A percentile compares a stretch with the other conserved stretches of the same genome.
Conservation (phyloP, 306 rosid genomes). For the Oxytropis ochrocephala region DNA sequence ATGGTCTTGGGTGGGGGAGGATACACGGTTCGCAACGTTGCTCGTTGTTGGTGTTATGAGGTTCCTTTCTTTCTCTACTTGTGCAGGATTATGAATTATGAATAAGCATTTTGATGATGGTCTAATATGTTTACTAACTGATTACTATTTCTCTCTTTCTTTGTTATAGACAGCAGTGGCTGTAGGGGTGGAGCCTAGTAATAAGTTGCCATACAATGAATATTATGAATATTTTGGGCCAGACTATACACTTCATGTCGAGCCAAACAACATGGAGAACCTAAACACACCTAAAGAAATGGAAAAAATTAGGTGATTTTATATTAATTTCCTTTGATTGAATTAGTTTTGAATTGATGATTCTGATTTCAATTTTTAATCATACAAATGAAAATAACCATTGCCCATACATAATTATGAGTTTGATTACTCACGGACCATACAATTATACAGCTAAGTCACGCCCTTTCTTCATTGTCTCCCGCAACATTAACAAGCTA, state of each 20-base stretch:
- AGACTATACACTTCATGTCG: slow-evolving; percentile 65
- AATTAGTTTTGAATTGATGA: background rate
- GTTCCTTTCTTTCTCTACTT: slow-evolving; percentile 31
- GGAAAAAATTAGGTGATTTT: slow-evolving; percentile 69
- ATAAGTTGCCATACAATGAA: slow-evolving; percentile 76
- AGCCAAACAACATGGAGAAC: slow-evolving; percentile 63
- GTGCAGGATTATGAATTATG: background rate
- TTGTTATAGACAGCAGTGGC: slow-evolving; percentile 82
- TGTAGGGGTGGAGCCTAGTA: slow-evolving; percentile 82
- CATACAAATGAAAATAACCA: background rate
- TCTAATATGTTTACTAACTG: background rate
- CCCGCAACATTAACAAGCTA: background rate
- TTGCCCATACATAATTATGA: background rate
- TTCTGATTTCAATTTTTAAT: slow-evolving; percentile 8
- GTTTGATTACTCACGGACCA: background rate
- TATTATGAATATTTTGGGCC: slow-evolving; percentile 93
- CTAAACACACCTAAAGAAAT: slow-evolving; percentile 60
- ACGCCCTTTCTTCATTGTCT: background rate
- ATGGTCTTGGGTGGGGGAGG: slow-evolving; percentile 98
- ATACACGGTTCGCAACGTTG: slow-evolving; percentile 78
- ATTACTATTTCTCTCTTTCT: slow-evolving; percentile 12
- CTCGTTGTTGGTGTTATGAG: slow-evolving; percentile 97
- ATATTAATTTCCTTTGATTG: background rate
- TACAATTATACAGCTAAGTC: too few species aligned
- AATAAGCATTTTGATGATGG: background rate